Conservation (phyloP, 225 moss, liverwort and hornwort species). For the Sphagnum contortum region DNA sequence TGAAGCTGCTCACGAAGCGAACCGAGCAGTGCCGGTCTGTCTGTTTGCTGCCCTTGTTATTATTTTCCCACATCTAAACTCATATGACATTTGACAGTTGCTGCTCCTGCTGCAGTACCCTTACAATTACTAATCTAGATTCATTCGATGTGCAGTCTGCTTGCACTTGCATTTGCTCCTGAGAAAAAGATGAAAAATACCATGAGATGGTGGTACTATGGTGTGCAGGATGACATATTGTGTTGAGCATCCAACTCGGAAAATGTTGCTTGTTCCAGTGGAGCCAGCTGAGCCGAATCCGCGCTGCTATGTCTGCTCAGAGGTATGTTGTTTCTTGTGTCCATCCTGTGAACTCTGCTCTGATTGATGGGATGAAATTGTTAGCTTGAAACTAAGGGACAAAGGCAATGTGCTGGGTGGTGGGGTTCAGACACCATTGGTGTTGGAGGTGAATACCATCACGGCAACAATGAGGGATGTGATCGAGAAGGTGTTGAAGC, state of each 20-base stretch:
- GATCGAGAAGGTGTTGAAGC: constrained; percentile 67
- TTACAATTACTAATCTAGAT: too few relatives aligned
- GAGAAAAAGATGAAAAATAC: constrained; percentile 1
- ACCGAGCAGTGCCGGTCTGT: constrained; percentile 66
- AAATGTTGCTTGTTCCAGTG: constrained; percentile 80
- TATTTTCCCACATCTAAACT: too few relatives aligned
- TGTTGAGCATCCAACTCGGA: constrained; percentile 78
- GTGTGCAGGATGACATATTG: constrained; percentile 91
- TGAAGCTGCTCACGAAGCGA: constrained; percentile 70
- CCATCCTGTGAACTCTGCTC: neutral
- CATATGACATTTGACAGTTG: too few relatives aligned
- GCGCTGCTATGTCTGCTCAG: constrained; percentile 89
- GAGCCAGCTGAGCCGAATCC: constrained; percentile 74
- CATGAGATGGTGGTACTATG: constrained; percentile 5
- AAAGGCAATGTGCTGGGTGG: constrained; percentile 3
- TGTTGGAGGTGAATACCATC: constrained; percentile 74
- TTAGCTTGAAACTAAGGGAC: neutral
- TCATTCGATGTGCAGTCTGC: too few relatives aligned
- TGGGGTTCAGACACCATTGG: constrained; percentile 66
- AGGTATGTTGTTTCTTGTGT: constrained; percentile 31
- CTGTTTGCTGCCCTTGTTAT: neutral
- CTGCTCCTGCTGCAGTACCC: too few relatives aligned
- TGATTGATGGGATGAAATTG: neutral
- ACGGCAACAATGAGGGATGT: constrained; percentile 79
- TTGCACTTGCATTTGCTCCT: too few relatives aligned